Base-by-base conservation (phyloP, 768 basidiomycete genomes). In the Amyloporia xantha region DNA sequence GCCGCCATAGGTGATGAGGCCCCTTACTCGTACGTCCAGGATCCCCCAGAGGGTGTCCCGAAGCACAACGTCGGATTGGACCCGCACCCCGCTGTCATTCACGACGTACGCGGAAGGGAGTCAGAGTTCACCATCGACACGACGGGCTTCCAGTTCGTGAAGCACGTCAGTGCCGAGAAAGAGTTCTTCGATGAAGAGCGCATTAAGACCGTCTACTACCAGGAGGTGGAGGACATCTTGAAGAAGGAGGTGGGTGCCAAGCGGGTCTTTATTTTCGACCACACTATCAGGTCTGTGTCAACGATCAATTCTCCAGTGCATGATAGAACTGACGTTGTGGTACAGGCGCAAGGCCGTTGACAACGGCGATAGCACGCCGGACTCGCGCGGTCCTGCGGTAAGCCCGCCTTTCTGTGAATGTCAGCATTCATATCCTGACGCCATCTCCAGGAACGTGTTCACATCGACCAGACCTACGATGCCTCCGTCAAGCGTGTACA, bases 61-160 rank as follows among this genome's bases (percentile, higher is more conserved):
- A 51, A 55, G 47, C 39, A 54, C 43, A 72, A 72, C 51, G 26
- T 70, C 21, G 61, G 62, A 17, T 20, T 51, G 3, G 64, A 67
- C 30, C 48, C 57, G 25, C 53, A 59, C 44, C 53, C 57, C 20
- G 54, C 55, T 17, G 46, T 60, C 33, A 50, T 68, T 23, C 63
- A 60, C 49, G 64, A 68, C 44, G 58, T 59, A 9, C 67, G 67
- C 24, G 66, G 64, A 0, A 52, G 57, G 41, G 64, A 66, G 51
- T 47, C 58, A 41, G 51, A 51, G 37, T 44, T 50, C 35, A 49
- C 49, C 1, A 62, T 72, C 37, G 73, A 75, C 46, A 58, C 58
- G 43, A 65, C 67, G n/a, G 75, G 76, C n/a, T 77, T 77, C 60
- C 56, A 69, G 53, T 70, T 70, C 49, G 65, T 63, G 0, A 54